These are phyloP conservation scores for Infundibulicybe gibba DNA, from an alignment of 768 basidiomycete species.

Conservation along the genomic window DNA sequence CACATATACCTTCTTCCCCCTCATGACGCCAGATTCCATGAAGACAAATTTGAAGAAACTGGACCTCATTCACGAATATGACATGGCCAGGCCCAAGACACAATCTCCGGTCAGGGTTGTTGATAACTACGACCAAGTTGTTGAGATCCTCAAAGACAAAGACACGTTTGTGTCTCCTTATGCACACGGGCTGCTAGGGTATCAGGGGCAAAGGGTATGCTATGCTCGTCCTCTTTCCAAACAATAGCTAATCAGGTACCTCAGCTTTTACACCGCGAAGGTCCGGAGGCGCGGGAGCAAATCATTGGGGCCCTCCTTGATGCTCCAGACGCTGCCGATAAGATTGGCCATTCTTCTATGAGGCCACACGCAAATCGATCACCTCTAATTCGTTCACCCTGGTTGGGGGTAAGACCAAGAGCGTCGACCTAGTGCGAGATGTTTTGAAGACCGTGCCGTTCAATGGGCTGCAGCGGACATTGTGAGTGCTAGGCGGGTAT, in stretches of 20 bases:
- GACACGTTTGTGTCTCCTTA: slow-evolving; percentile 47
- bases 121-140: slow-evolving; percentile 46
- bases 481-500: slow-evolving; percentile 35
- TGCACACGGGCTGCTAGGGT: slow-evolving; percentile 41
- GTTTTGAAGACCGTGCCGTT: slow-evolving; percentile 65
- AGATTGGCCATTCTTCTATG: slow-evolving; percentile 61
- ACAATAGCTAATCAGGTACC: background rate
- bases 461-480: slow-evolving; percentile 69
- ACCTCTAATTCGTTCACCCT: slow-evolving; percentile 46
- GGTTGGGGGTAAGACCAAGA: slow-evolving; percentile 48
- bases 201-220: slow-evolving; percentile 58
- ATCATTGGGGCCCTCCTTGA: slow-evolving; percentile 45
- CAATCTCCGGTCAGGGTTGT: slow-evolving; percentile 25
- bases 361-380: slow-evolving; percentile 60
- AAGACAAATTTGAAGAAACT: slow-evolving; percentile 52
- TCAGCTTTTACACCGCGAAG: slow-evolving; percentile 65
- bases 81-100: slow-evolving; percentile 44
- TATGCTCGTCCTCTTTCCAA: background rate
- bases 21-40: slow-evolving; percentile 78
- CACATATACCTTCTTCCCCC: slow-evolving; percentile 84
- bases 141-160: slow-evolving; percentile 44
- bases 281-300: slow-evolving; percentile 43
- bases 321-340: slow-evolving; percentile 42
- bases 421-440: slow-evolving; percentile 66
- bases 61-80: slow-evolving; percentile 50